These are phyloP conservation scores for Colletotrichum sojae DNA, from an alignment of 2,329 filamentous ascomycete genomes.

Conservation along the genomic window DNA sequence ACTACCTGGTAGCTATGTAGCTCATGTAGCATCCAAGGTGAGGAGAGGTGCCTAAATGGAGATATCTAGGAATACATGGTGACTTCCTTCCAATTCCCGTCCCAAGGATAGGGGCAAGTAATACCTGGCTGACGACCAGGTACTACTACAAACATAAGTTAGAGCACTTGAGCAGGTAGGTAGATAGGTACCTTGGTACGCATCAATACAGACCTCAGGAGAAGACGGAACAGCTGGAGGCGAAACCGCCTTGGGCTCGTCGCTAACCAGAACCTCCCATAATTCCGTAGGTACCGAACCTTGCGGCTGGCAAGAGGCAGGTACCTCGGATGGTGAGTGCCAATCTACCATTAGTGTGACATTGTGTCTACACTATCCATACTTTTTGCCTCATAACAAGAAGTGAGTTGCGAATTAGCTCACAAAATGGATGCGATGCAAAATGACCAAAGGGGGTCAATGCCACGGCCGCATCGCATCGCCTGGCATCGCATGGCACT, in stretches of 20 bases:
- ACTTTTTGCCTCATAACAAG: not conserved
- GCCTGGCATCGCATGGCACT: not conserved
- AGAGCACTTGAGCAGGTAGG: not conserved
- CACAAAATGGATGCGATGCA: not conserved
- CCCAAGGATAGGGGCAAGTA: not conserved
- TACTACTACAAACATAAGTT: not conserved
- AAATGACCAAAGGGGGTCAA: conserved; percentile 27
- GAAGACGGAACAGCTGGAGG: not conserved
- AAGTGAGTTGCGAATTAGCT: not conserved
- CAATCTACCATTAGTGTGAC: conserved; percentile 1
- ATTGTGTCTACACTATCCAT: not conserved
- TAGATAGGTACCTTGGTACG: not conserved
- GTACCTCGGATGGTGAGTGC: not conserved
- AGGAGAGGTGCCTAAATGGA: no score
- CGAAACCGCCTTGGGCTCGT: not conserved
- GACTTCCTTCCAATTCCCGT: no score
- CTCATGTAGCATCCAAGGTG: no score
- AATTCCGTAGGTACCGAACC: not conserved
- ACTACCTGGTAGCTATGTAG: no score
- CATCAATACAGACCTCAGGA: not conserved
- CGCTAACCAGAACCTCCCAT: conserved; percentile 1
- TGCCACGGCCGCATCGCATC: conserved; percentile 10
- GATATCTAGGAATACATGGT: no score
- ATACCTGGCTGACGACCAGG: no score
- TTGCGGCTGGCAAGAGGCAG: not conserved